Evolutionary conservation across 106 monocot species (phyloP).

Genomic region (Dendrobium catenatum): DNA sequence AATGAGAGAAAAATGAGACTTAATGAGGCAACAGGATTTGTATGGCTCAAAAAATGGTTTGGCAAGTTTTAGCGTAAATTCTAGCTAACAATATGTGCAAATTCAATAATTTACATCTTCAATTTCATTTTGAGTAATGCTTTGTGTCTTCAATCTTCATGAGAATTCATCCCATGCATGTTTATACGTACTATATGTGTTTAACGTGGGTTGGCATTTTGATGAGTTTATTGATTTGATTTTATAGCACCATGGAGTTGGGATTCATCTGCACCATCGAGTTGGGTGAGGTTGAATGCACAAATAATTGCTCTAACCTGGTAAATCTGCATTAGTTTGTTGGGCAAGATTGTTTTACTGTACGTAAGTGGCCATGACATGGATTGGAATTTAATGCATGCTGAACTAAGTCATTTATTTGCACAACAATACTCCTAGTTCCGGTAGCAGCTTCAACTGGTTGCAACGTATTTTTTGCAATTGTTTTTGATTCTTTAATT

Average conservation of each 20-base stretch:
- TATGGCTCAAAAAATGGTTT: too few species aligned
- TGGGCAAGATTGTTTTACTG: neutral
- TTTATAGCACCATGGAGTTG: slow-evolving; percentile 1
- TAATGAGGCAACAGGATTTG: too few species aligned
- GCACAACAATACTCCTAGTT: neutral
- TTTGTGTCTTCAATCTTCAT: neutral
- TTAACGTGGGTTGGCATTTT: neutral
- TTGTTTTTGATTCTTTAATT: neutral
- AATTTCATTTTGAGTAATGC: neutral
- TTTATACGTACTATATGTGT: neutral
- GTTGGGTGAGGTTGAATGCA: neutral
- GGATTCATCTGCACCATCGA: neutral
- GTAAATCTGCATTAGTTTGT: neutral
- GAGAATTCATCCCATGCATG: neutral
- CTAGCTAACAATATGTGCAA: neutral
- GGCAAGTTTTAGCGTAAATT: too few species aligned
- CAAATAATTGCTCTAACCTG: neutral
- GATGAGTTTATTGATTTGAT: neutral
- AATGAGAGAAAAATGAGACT: too few species aligned
- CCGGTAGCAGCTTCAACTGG: neutral
- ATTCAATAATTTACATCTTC: neutral
- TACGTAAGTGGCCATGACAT: neutral
- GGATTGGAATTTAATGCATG: neutral
- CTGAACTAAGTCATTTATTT: neutral
- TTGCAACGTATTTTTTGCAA: neutral